These are phyloP conservation scores for Brassica incana DNA, from an alignment of 345 rosid species.

Conservation along the genomic window DNA sequence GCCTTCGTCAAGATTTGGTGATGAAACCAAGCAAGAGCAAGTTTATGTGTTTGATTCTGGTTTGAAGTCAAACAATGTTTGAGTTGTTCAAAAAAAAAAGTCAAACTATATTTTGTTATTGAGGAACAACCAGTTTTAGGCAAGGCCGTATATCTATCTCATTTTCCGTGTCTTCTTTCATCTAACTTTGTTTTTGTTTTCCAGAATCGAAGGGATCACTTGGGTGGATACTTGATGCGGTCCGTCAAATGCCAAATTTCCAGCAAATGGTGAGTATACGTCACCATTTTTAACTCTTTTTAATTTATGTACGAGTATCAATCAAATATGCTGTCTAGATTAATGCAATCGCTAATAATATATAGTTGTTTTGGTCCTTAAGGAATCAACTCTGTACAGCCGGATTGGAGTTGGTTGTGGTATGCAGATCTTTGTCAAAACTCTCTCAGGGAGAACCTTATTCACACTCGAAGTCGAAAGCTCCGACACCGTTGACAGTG, in stretches of 20 bases:
- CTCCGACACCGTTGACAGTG: neutral
- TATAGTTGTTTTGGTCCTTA: neutral
- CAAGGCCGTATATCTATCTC: constrained; percentile 1
- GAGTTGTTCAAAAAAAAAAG: no score
- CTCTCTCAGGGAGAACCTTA: neutral
- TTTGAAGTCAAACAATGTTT: no score
- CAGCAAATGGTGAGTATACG: constrained; percentile 76
- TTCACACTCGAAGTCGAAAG: neutral
- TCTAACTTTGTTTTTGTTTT: constrained; percentile 26
- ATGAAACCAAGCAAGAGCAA: no score
- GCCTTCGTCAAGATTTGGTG: no score
- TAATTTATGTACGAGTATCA: neutral
- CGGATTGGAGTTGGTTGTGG: neutral
- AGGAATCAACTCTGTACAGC: neutral
- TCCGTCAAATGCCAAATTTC: constrained; percentile 52
- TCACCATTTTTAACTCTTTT: neutral
- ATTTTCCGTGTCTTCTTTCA: neutral
- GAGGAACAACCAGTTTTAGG: neutral
- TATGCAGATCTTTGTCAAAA: neutral
- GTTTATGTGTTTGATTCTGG: no score
- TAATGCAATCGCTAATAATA: neutral
- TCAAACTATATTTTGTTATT: no score
- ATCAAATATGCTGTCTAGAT: neutral
- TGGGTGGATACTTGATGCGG: constrained; percentile 90
- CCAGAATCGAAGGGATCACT: constrained; percentile 90